phyloP scores from a whole-genome alignment of 2,329 filamentous ascomycete species.

The Diaporthe nobilis region DNA sequence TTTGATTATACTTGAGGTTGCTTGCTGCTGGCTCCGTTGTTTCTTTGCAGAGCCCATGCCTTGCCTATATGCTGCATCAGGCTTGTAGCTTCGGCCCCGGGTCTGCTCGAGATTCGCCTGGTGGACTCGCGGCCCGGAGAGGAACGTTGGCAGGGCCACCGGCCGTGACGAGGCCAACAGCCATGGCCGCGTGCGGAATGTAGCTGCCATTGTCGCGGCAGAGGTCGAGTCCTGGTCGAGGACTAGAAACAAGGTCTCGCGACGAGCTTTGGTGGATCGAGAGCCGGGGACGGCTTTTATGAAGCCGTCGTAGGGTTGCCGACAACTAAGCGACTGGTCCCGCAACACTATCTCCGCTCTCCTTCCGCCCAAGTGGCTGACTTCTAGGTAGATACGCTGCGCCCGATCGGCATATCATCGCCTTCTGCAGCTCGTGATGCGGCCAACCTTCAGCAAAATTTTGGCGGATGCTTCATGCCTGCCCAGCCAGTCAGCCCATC shows the following conservation, averaged over 20 bases:
- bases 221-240: neutral
- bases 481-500: conserved; percentile 1
- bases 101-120: conserved; percentile 35
- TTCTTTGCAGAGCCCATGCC: neutral
- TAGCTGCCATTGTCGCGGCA: conserved; percentile 37
- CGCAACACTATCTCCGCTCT: conserved; percentile 2
- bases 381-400: neutral
- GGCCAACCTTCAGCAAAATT: conserved; percentile 10
- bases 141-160: neutral
- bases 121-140: conserved; percentile 24
- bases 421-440: conserved; percentile 2
- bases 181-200: conserved; percentile 42
- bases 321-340: neutral
- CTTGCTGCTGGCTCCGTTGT: conserved; percentile 25
- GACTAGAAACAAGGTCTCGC: neutral
- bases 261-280: neutral
- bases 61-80: conserved; percentile 28
- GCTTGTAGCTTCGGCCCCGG: conserved; percentile 8
- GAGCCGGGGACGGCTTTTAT: neutral
- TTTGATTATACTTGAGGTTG: conserved; percentile 24
- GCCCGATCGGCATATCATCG: conserved; percentile 17
- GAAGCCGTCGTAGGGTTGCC: conserved; percentile 7
- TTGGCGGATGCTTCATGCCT: conserved; percentile 13
- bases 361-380: conserved; percentile 22
- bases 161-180: conserved; percentile 10